Conservation (phyloP, 331 rosid genomes). For the Dryas integrifolia region DNA sequence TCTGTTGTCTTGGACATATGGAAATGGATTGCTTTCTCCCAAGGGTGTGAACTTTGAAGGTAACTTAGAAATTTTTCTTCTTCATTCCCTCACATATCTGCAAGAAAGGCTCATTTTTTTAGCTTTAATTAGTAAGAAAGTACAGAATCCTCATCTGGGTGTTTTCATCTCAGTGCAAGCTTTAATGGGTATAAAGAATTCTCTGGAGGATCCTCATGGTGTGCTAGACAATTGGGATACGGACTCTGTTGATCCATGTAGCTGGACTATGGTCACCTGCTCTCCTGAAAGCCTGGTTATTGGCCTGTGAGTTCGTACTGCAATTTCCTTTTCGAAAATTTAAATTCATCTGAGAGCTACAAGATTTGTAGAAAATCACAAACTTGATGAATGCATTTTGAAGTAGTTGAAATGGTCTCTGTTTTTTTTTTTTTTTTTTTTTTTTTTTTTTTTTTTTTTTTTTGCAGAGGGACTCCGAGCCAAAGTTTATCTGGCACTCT, state of each 20-base stretch:
- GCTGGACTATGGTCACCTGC: slow-evolving; percentile 99
- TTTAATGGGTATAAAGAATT: slow-evolving; percentile 67
- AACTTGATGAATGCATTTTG: slow-evolving; percentile 1
- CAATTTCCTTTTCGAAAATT: slow-evolving; percentile 22
- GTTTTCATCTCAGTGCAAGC: slow-evolving; percentile 70
- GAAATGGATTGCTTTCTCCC: slow-evolving; percentile 70
- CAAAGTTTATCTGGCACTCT: slow-evolving; percentile 89
- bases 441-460: slow-evolving; percentile 37
- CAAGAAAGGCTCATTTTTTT: not conserved
- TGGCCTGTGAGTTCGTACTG: slow-evolving; percentile 62
- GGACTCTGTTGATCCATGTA: slow-evolving; percentile 96
- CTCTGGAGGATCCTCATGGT: slow-evolving; percentile 86
- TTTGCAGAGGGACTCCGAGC: slow-evolving; percentile 90
- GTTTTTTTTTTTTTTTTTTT: slow-evolving; percentile 39
- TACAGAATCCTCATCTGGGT: slow-evolving; percentile 33
- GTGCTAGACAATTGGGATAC: slow-evolving; percentile 92
- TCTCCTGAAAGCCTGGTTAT: slow-evolving; percentile 74
- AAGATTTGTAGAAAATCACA: not conserved
- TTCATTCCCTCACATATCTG: slow-evolving; percentile 15
- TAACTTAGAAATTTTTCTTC: slow-evolving; percentile 26
- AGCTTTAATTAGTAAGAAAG: not conserved
- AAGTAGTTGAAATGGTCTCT: slow-evolving; percentile 20
- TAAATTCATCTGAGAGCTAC: slow-evolving; percentile 8
- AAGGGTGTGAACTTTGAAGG: slow-evolving; percentile 99
- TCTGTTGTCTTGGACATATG: slow-evolving; percentile 39